phyloP scores from a whole-genome alignment of 2,329 filamentous ascomycete genomes.

The Gaeumannomyces tritici region DNA sequence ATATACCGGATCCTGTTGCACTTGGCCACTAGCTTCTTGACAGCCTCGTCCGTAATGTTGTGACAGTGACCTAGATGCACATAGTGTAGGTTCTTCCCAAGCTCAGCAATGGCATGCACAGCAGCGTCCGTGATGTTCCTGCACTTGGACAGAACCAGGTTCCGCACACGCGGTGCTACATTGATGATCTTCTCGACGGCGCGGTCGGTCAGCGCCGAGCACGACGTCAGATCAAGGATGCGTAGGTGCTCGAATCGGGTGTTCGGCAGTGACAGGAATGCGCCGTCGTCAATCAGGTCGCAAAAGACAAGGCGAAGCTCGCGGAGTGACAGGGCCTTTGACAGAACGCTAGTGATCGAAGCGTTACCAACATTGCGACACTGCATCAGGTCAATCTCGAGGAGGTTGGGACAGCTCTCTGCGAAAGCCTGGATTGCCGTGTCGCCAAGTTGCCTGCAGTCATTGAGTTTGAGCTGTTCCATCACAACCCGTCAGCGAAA shows the following conservation, averaged over 20 bases:
- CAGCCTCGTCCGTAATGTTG: conserved; percentile 81
- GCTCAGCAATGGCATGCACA: conserved; percentile 74
- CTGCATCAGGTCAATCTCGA: conserved; percentile 91
- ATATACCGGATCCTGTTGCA: conserved; percentile 97
- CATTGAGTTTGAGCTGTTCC: conserved; percentile 82
- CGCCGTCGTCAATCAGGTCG: conserved; percentile 73
- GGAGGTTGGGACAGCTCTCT: conserved; percentile 77
- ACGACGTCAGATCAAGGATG: conserved; percentile 89
- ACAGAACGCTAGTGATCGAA: conserved; percentile 72
- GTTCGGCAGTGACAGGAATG: conserved; percentile 71
- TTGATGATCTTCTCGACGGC: conserved; percentile 83
- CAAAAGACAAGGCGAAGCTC: conserved; percentile 85
- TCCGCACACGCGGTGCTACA: conserved; percentile 78
- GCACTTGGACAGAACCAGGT: conserved; percentile 91
- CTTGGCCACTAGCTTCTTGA: conserved; percentile 69
- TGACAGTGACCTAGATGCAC: conserved; percentile 91
- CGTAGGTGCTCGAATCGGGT: conserved; percentile 76
- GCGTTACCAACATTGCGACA: conserved; percentile 73
- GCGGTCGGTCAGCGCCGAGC: conserved; percentile 71
- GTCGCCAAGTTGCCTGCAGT: conserved; percentile 78
- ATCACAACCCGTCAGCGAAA: background rate
- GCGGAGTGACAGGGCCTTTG: conserved; percentile 71
- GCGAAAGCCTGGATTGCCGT: conserved; percentile 78
- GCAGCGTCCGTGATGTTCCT: conserved; percentile 83
- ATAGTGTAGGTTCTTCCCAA: conserved; percentile 95